Evolutionary conservation across 2,329 filamentous ascomycete species (phyloP), one percentile per base, ranked within the genome.

Genomic region (Neurospora sp.): DNA sequence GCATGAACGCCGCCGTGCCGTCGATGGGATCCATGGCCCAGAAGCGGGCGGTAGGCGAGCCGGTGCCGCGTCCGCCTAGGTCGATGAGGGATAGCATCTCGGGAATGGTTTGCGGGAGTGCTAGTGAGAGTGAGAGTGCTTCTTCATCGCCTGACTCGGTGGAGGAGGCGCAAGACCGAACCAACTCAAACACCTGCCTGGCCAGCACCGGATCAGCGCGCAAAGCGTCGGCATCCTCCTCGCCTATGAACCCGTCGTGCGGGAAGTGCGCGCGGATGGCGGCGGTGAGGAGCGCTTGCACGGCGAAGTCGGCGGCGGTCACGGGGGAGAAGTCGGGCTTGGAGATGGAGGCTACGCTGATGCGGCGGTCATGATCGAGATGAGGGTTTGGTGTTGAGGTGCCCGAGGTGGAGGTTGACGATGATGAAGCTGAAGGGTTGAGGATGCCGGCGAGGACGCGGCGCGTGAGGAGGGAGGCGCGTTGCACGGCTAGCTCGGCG

Each of bases 401-500:
- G 11, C 40, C 28, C 17, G 66, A 38, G 10, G 15, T 46, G 19
- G 19, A 58, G 6, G 68, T 66, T 28, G 36, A 43, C 2, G 70
- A 28, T 23, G 42, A 43, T 39, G 66, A 66, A 36, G 43, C 46
- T 38, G 43, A 68, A 36, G 58, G 42, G 66, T 42, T 8, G 68
- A 62, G 5, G 69, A 71, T 52, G 43, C 66, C 7, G 38, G 70
- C 78, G 77, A 84, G 84, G 75, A 84, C 83, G 58, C 80, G 79
- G 76, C 81, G 82, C 71, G 83, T 84, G 68, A 85, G 81, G 72
- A 83, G 77, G 46, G 81, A 74, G 69, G 83, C 93, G 74, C 93
- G 89, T 81, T 95, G 92, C 68, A 97, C 93, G 72, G 93, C 93
- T 40, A 96, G 88, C 77, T 93, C 89, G 71, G 93, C 93, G 69